phyloP scores from a whole-genome alignment of 768 basidiomycete species.

The Kwoniella shandongensis region DNA sequence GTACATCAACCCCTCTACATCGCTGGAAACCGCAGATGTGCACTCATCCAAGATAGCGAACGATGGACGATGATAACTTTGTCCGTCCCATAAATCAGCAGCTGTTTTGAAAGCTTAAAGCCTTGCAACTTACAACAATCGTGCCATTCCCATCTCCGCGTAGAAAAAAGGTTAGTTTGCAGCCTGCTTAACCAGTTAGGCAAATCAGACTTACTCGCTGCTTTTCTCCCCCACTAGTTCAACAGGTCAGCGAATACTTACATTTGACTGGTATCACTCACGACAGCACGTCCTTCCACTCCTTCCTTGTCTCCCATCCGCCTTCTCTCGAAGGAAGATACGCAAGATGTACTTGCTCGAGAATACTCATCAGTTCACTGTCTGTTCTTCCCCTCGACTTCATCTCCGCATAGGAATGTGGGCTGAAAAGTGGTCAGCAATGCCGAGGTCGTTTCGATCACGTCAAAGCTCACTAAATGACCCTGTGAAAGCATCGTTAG shows the following conservation, averaged over 20 bases:
- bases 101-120: not conserved
- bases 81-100: not conserved
- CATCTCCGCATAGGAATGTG: constrained; percentile 77
- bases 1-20: constrained; percentile 95
- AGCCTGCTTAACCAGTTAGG: not conserved
- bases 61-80: constrained; percentile 48
- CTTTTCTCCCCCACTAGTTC: constrained; percentile 92
- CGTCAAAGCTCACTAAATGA: constrained; percentile 64
- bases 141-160: constrained; percentile 77
- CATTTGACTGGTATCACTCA: constrained; percentile 15
- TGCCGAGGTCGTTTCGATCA: no score
- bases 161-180: no score
- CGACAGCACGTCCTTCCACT: constrained; percentile 87
- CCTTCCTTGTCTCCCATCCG: constrained; percentile 83
- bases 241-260: constrained; percentile 1
- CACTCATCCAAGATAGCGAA: constrained; percentile 65
- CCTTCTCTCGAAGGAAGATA: constrained; percentile 87
- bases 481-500: constrained; percentile 55
- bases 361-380: constrained; percentile 70
- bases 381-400: constrained; percentile 63
- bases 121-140: constrained; percentile 70
- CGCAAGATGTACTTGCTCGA: constrained; percentile 76
- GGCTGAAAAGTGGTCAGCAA: constrained; percentile 53
- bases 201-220: constrained; percentile 65
- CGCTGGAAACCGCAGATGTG: constrained; percentile 91